Percentiles rank a stretch among this genome's conserved stretches.
phyloP scores from a whole-genome alignment of 2,329 filamentous ascomycete genomes.

The Fusarium poae region DNA sequence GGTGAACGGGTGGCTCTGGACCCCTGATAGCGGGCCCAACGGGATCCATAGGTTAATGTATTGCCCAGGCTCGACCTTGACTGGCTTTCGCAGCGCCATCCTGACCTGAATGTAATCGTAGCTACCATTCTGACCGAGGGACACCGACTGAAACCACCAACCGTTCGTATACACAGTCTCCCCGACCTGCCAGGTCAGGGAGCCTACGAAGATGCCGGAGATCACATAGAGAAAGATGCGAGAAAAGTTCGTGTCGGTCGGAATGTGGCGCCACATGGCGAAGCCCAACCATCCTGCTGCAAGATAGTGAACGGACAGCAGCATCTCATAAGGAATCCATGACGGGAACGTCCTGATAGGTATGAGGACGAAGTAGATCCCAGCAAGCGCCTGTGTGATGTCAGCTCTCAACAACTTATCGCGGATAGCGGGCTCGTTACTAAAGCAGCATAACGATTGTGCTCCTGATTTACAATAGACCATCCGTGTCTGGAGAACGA shows the following conservation, averaged over 20 bases:
- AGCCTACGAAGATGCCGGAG: not conserved
- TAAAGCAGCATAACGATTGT: conserved; percentile 12
- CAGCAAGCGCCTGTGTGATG: not conserved
- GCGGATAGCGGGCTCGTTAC: conserved; percentile 4
- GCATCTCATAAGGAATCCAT: conserved; percentile 8
- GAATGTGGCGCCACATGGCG: conserved; percentile 10
- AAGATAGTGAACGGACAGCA: not conserved
- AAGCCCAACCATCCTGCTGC: not conserved
- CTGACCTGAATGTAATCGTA: conserved; percentile 4
- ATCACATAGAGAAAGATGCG: not conserved
- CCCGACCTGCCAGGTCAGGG: not conserved
- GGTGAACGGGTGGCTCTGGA: conserved; percentile 20
- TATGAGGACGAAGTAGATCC: conserved; percentile 1
- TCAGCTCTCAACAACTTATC: not conserved
- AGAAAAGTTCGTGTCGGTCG: not conserved
- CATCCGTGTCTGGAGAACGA: conserved; percentile 5
- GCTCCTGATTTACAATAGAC: not conserved
- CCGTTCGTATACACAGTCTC: conserved; percentile 4
- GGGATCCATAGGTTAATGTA: conserved; percentile 20
- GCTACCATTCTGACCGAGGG: conserved; percentile 2
- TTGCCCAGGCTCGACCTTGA: conserved; percentile 23
- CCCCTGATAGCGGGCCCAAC: conserved; percentile 4
- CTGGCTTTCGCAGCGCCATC: not conserved
- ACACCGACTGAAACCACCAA: conserved; percentile 6
- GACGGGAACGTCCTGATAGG: conserved; percentile 1